Conservation (phyloP, 176 grass and related monocot species). For the maize (Zea mays) region DNA sequence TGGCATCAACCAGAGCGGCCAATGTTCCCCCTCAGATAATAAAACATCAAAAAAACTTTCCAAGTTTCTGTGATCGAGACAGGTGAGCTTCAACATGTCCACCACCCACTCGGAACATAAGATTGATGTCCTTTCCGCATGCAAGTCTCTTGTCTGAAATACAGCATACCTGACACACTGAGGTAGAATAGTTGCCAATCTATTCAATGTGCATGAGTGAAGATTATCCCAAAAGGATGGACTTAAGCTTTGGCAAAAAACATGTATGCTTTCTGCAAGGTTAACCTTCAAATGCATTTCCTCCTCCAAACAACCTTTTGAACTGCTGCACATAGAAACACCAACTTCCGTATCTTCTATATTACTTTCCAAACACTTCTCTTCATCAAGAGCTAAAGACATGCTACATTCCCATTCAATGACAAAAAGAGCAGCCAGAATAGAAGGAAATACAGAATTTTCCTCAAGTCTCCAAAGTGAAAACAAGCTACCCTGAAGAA, state of each 20-base stretch:
- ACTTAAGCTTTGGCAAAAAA: constrained; percentile 53
- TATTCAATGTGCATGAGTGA: constrained; percentile 51
- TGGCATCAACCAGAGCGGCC: constrained; percentile 78
- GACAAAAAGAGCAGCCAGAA: constrained; percentile 75
- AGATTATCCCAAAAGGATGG: constrained; percentile 63
- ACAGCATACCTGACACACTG: constrained; percentile 71
- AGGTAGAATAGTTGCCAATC: constrained; percentile 65
- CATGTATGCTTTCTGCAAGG: constrained; percentile 58
- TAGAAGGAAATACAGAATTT: constrained; percentile 55
- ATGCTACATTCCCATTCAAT: constrained; percentile 82
- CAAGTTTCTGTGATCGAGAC: constrained; percentile 56
- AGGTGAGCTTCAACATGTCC: constrained; percentile 56
- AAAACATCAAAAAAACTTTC: constrained; percentile 68
- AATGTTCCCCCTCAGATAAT: constrained; percentile 67
- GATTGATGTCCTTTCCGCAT: constrained; percentile 41
- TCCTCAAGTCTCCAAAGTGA: constrained; percentile 49
- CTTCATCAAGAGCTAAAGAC: constrained; percentile 41
- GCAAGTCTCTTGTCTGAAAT: constrained; percentile 51
- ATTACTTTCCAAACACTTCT: constrained; percentile 36
- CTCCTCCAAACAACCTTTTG: constrained; percentile 38
- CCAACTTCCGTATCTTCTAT: constrained; percentile 29
- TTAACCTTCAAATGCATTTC: constrained; percentile 47
- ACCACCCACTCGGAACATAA: constrained; percentile 74
- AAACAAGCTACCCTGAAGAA: constrained; percentile 76
- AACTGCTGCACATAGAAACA: constrained; percentile 13